Evolutionary conservation across 306 rosid genomes (phyloP).

Genomic region (Elaeagnus macrophylla): DNA sequence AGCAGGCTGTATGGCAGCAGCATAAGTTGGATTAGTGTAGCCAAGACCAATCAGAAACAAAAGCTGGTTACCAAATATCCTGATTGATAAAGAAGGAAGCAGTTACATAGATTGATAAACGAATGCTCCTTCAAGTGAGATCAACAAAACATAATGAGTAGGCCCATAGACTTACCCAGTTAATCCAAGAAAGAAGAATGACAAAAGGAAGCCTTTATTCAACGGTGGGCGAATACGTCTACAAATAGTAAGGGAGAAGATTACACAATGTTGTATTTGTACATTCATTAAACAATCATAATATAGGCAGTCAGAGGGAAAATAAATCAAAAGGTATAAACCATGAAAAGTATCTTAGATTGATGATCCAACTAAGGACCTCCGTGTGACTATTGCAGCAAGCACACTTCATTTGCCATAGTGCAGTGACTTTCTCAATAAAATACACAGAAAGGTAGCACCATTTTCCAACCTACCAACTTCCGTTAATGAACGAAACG

Average conservation of each 20-base stretch:
- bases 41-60: slow-evolving; percentile 90
- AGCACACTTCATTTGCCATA: background rate
- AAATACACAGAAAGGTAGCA: too few relatives aligned
- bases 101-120: background rate
- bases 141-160: background rate
- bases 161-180: slow-evolving; percentile 51
- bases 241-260: slow-evolving; percentile 19
- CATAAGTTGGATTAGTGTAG: slow-evolving; percentile 92
- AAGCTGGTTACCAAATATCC: slow-evolving; percentile 95
- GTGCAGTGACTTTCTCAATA: too few relatives aligned
- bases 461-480: too few relatives aligned
- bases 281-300: slow-evolving; percentile 7
- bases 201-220: slow-evolving; percentile 43
- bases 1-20: slow-evolving; percentile 87
- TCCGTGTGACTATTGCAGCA: background rate
- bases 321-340: background rate
- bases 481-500: too few relatives aligned
- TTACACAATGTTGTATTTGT: slow-evolving; percentile 7
- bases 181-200: slow-evolving; percentile 83
- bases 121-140: slow-evolving; percentile 9
- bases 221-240: slow-evolving; percentile 67
- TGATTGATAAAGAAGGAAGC: slow-evolving; percentile 28
- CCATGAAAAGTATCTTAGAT: background rate
- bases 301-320: slow-evolving; percentile 10
- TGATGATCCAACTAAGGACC: background rate